Evolutionary conservation across 2,329 filamentous ascomycete species (phyloP), one percentile per base, ranked within the genome.

Genomic region (Ascochyta pisi): DNA sequence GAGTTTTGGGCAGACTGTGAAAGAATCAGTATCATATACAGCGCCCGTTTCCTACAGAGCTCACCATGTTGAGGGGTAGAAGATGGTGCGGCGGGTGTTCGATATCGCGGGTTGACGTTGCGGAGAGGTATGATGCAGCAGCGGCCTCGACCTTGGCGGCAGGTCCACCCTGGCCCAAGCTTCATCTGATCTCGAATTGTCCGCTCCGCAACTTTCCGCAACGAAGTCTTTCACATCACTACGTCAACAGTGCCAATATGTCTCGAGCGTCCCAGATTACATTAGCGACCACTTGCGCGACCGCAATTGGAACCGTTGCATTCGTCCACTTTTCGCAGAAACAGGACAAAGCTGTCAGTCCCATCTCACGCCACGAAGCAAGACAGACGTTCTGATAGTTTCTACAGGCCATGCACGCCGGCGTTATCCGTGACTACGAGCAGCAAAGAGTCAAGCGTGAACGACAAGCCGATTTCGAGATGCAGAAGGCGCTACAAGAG

Each of bases 1-100:
- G 95, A 98, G 84, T 98, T 98, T 82, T 98, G 95, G 76, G 94
- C 95, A 77, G 95, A 95, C 94, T 98, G 74, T 48, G 48, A 54
- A 53, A 15, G 15, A 43, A 66, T 78, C 60, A 76, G 71, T 23
- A 43, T 27, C 27, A 39, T 15, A 6, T 24, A 8, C n/a, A 15
- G 23, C 8, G 2, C 23, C 13, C 6, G 6, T 4, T 9, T 3
- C 12, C 2, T 31, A 13, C 15, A 15, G 3, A 13, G 15, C 62
- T 61, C 46, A 70, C 70, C 70, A 73, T 73, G 41, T 68, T 70
- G 65, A 50, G 39, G 41, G 47, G 13, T 56, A 38, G 29, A 39
- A n/a, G 15, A 41, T 24, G 44, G 43, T 52, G 47, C 48, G 61
- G 44, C 56, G 58, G 55, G 50, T 56, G 57, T 57, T 58, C 47